Base-by-base conservation (phyloP, 2,329 filamentous ascomycete genomes). In the Sclerotinia borealis region DNA sequence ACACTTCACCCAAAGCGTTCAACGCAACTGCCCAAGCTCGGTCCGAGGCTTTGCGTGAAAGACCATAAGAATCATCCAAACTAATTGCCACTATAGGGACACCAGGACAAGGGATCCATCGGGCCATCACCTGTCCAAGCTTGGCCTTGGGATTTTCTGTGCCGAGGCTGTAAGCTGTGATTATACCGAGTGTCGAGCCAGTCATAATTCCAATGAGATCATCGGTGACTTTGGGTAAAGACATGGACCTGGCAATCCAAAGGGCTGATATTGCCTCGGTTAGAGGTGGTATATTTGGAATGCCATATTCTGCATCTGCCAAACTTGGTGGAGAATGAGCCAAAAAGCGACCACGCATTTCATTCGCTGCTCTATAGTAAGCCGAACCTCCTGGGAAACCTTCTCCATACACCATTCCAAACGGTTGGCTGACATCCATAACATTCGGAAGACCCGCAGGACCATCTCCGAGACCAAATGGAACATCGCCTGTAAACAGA, bases 1-100 rank as follows among this genome's bases (percentile, higher is more conserved):
- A 98, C 0, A 96, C 80, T 75, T 99, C 95, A 1, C 95, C 95
- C 10, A 99, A 80, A 0, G 95, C 93, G 74, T 99, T 99, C 59
- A 99, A 77, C n/a, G 86, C 91, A 48, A 93, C 88, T n/a, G 91
- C 92, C 92, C 92, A 98, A 15, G 95, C 84, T 34, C 93, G 87
- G 15, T 85, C 84, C 56, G 87, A 80, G 4, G 83, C 79, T 72
- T 88, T 87, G 36, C 93, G 87, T 69, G 86, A 88, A 31, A 82
- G 75, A 55, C 83, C 93, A 75, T 92, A 95, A 59, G 85, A 85
- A 34, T 96, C 92, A 71, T 99, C 95, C 8, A 96, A 84, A 50
- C 85, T 85, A 65, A 99, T 85, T 1, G 86, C 85, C 61, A 97
- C 83, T 66, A 99, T 95, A 0, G 95, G 95, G 3, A 98, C 92